phyloP scores from a whole-genome alignment of 768 basidiomycete genomes.

The Imleria badia region DNA sequence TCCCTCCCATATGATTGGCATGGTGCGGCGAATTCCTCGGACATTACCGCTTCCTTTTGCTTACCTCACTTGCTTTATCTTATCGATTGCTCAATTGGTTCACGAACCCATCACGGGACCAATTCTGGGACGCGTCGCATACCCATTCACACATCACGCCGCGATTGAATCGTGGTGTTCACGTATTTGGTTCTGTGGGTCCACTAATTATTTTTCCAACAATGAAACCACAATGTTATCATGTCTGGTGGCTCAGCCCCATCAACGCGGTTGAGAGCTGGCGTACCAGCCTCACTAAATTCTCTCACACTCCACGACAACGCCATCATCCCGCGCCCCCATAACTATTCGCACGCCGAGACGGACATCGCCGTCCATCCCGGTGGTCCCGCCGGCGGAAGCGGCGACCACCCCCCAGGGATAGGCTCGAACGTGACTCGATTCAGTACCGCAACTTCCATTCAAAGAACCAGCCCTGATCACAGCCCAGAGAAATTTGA shows the following conservation, averaged over 20 bases:
- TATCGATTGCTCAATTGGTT: slow-evolving; percentile 16
- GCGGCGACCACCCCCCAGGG: slow-evolving; percentile 12
- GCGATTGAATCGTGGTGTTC: slow-evolving; percentile 24
- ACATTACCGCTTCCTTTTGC: slow-evolving; percentile 11
- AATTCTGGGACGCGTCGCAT: slow-evolving; percentile 17
- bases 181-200: slow-evolving; percentile 36
- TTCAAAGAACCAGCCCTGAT: slow-evolving; percentile 14
- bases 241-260: slow-evolving; percentile 25
- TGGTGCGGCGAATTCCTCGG: slow-evolving; percentile 17
- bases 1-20: not conserved
- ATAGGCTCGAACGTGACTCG: slow-evolving; percentile 6
- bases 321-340: slow-evolving; percentile 11
- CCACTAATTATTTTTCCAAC: slow-evolving; percentile 29
- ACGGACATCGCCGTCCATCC: slow-evolving; percentile 19
- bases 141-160: not conserved
- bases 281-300: slow-evolving; percentile 3
- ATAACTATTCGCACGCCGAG: slow-evolving; percentile 17
- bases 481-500: slow-evolving; percentile 21
- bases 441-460: slow-evolving; percentile 9
- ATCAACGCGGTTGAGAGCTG: slow-evolving; percentile 14
- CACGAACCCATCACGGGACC: slow-evolving; percentile 4
- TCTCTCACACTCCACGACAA: slow-evolving; percentile 13
- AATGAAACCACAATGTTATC: slow-evolving; percentile 23
- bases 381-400: slow-evolving; percentile 14
- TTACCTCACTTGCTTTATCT: slow-evolving; percentile 25